Base-by-base conservation (phyloP, 768 basidiomycete genomes). In the Pisolithus orientalis region DNA sequence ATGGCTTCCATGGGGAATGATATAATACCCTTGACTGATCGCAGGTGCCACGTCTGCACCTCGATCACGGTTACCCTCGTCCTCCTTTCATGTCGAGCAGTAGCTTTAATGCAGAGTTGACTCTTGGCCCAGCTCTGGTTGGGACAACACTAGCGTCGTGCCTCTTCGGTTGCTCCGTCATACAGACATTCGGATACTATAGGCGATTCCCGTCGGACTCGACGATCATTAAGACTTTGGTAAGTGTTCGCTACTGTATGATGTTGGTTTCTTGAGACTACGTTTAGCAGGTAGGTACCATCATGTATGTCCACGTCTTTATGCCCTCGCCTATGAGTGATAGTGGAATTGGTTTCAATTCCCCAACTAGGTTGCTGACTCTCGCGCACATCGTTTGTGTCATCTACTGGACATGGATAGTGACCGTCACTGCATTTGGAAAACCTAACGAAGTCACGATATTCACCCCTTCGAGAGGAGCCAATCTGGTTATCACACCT, bases 321-420 rank as follows among this genome's bases (percentile, higher is more conserved):
- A 2, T 5, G 1, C 34, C 14, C 34, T 34, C 13, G 34, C 34
- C 34, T 13, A 34, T 5, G 3, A 13, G 31, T 1, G 13, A 5
- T 34, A 13, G 21, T 21, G 21, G 21, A 21, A 21, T 21, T 21
- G 34, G 14, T 34, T 34, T 13, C 34, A 34, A 34, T 34, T 11
- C 11, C 13, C 5, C 9, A 13, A 34, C 9, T 39, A 54, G 53
- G 45, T 24, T 37, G 7, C 25, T 54, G 13, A 47, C 44, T 11
- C 37, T 52, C 11, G 39, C 37, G 11, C 53, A 54, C 28, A 27
- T 47, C 7, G 8, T 52, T 9, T 54, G 39, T 31, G 32, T 46
- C 38, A n/a, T 54, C 38, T 39, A 32, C 27, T 52, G 53, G 53
- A 46, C 44, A n/a, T 54, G 50, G 50, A 39, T 31, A 8, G n/a